Evolutionary conservation across 1,284 basidiomycete species (phyloP).

Genomic region (Sphagnurus paluster): DNA sequence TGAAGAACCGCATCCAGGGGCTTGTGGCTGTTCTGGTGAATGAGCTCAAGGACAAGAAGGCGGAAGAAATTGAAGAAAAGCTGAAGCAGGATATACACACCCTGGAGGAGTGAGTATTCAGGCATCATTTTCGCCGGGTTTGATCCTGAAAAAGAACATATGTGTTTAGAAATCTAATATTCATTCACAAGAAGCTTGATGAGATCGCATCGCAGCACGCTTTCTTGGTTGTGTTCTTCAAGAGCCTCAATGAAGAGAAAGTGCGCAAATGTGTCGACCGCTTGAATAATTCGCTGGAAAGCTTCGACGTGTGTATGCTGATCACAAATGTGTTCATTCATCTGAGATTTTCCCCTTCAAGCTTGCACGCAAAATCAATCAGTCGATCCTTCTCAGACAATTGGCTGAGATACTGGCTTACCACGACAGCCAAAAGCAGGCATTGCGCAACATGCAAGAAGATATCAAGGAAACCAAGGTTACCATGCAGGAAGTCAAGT

Average conservation of each 20-base stretch:
- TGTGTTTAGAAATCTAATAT: not conserved
- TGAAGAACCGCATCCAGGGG: too few species aligned
- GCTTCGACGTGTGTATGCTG: not conserved
- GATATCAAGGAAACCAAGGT: not conserved
- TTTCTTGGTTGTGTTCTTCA: too few species aligned
- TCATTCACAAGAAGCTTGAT: too few species aligned
- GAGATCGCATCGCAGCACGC: too few species aligned
- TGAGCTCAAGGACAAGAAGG: too few species aligned
- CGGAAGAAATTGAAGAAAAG: not conserved
- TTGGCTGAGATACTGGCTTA: not conserved
- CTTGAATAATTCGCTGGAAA: not conserved
- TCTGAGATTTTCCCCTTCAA: not conserved
- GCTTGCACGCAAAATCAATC: not conserved
- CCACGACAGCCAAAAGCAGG: not conserved
- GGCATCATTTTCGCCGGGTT: not conserved
- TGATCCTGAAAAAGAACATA: not conserved
- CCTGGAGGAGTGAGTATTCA: not conserved
- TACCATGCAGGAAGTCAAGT: too few species aligned
- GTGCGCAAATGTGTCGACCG: not conserved
- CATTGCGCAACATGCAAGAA: not conserved
- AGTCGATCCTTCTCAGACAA: not conserved
- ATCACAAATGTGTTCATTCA: not conserved
- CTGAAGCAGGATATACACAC: not conserved
- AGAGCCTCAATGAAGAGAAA: not conserved
- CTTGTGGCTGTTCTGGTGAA: not conserved